Percentiles rank a stretch among this genome's conserved stretches.
Evolutionary conservation across 2,329 filamentous ascomycete species (phyloP).

Genomic region (Juglanconis oblonga): DNA sequence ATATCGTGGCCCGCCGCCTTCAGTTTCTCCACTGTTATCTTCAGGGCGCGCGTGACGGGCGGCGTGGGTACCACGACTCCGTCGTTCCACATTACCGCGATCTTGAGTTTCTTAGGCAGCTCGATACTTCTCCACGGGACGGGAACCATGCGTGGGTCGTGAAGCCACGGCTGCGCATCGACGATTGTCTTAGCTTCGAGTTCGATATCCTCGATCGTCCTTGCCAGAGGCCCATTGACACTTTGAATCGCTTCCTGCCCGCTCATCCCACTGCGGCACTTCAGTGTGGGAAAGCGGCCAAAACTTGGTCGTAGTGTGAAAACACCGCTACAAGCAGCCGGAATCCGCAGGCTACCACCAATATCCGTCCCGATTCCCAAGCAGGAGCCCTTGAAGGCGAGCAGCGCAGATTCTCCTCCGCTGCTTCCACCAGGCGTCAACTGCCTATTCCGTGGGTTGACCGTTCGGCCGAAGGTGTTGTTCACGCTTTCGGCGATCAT

Average conservation of each 20-base stretch:
- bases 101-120: constrained; percentile 40
- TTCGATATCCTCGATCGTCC: constrained; percentile 52
- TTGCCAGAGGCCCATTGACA: constrained; percentile 62
- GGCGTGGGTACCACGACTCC: constrained; percentile 64
- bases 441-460: constrained; percentile 58
- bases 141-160: constrained; percentile 55
- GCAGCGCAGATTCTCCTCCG: constrained; percentile 64
- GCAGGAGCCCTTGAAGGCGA: constrained; percentile 55
- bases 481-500: constrained; percentile 67
- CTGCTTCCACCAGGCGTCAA: constrained; percentile 64
- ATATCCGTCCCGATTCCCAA: constrained; percentile 66
- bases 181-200: constrained; percentile 53
- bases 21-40: constrained; percentile 41
- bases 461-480: constrained; percentile 60
- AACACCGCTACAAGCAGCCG: constrained; percentile 55
- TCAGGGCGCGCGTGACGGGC: constrained; percentile 57
- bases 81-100: constrained; percentile 65
- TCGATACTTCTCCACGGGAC: constrained; percentile 50
- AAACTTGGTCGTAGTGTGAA: constrained; percentile 55
- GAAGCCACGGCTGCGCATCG: constrained; percentile 51
- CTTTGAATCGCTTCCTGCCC: constrained; percentile 64
- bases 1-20: constrained; percentile 47
- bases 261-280: constrained; percentile 54
- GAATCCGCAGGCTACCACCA: constrained; percentile 51
- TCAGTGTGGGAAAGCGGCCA: constrained; percentile 57